phyloP scores from a whole-genome alignment of 164 flowering plant species.

The Liriodendron chinense region DNA sequence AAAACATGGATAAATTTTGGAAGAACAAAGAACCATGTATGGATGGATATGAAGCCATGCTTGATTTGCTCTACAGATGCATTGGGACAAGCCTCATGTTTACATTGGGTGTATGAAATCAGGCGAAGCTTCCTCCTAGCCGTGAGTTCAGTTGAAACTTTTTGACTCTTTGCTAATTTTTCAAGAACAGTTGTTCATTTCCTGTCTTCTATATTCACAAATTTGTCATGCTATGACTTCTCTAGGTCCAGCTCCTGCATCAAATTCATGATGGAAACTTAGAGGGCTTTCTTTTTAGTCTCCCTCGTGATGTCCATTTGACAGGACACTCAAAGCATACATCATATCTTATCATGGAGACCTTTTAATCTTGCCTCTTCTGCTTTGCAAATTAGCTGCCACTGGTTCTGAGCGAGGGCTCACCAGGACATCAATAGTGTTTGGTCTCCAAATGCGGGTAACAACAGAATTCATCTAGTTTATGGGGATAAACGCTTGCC shows the following conservation, averaged over 20 bases:
- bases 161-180: background rate
- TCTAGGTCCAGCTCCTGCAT: too few relatives aligned
- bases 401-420: background rate
- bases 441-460: background rate
- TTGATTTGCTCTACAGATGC: constrained; percentile 48
- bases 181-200: background rate
- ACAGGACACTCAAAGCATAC: background rate
- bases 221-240: constrained; percentile 11
- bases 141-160: constrained; percentile 38
- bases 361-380: background rate
- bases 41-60: background rate
- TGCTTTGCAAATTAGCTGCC: background rate
- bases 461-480: background rate
- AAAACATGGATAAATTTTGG: too few relatives aligned
- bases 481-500: too few relatives aligned
- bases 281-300: background rate
- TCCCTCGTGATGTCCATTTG: background rate
- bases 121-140: constrained; percentile 68
- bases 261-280: background rate
- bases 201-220: background rate
- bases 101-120: constrained; percentile 96
- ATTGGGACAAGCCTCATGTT: constrained; percentile 77
- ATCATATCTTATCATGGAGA: background rate
- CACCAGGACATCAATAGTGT: background rate
- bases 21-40: background rate